A percentile compares a stretch with the other conserved stretches of the same genome.
Evolutionary conservation across 306 rosid species (phyloP).

Genomic region (Luffa acutangula): DNA sequence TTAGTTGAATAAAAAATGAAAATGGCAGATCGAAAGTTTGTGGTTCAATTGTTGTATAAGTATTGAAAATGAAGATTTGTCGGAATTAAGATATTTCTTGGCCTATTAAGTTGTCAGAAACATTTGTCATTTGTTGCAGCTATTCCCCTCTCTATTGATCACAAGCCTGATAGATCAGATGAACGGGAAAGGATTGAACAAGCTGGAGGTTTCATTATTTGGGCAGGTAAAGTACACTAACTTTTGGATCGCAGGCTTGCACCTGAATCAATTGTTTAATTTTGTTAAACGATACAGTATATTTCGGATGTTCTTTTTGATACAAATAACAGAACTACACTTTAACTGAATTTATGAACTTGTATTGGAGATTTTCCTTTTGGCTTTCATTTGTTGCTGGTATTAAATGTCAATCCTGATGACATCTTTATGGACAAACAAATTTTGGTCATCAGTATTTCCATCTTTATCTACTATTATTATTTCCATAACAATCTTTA

Average conservation of each 20-base stretch:
- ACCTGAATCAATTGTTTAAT: not conserved
- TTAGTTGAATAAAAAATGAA: not conserved
- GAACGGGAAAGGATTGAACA: constrained; percentile 76
- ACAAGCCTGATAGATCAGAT: constrained; percentile 85
- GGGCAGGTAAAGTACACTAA: constrained; percentile 57
- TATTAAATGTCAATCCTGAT: not conserved
- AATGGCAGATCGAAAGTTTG: not conserved
- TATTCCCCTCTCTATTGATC: constrained; percentile 69
- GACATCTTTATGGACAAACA: not conserved
- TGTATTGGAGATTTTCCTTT: not conserved
- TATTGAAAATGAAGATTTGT: not conserved
- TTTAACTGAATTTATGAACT: not conserved
- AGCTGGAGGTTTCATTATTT: constrained; percentile 81
- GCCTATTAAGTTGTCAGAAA: constrained; percentile 13
- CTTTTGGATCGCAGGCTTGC: not conserved
- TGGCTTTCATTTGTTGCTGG: not conserved
- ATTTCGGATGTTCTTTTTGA: not conserved
- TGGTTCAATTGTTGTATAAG: not conserved
- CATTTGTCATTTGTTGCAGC: constrained; percentile 28
- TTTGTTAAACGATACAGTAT: not conserved
- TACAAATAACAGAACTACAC: not conserved
- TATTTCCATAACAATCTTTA: not conserved
- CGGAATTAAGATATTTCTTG: not conserved
- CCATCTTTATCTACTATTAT: not conserved
- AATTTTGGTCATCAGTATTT: not conserved